These are phyloP conservation scores for Balamuthia mandrillaris DNA, from an alignment of 208 protist genomes.

Conservation along the genomic window DNA sequence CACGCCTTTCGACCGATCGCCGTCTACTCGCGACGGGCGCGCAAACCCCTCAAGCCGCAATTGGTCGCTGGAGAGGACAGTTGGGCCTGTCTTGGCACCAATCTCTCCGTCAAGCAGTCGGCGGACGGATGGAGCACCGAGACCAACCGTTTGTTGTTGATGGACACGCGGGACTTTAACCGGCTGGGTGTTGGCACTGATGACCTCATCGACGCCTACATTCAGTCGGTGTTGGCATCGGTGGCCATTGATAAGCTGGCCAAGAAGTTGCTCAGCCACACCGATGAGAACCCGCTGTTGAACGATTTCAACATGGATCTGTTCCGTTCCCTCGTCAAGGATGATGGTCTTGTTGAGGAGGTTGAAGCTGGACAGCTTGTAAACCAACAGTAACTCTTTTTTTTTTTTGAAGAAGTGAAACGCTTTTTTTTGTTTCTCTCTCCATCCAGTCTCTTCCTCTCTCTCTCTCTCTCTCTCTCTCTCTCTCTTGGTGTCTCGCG, in stretches of 20 bases:
- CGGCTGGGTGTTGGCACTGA: conserved; percentile 68
- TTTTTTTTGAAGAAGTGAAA: too few relatives aligned
- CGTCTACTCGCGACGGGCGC: conserved; percentile 62
- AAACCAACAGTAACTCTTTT: too few relatives aligned
- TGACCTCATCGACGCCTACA: conserved; percentile 73
- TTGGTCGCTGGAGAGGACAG: not conserved
- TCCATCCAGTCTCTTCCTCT: too few relatives aligned
- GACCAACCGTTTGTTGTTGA: conserved; percentile 64
- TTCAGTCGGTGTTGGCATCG: conserved; percentile 66
- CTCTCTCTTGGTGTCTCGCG: too few relatives aligned
- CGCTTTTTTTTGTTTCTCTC: too few relatives aligned
- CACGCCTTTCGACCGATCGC: conserved; percentile 57
- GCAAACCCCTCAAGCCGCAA: conserved; percentile 34
- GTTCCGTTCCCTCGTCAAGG: conserved; percentile 35
- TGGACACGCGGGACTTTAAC: conserved; percentile 72
- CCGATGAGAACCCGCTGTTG: not conserved
- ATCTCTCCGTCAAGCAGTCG: conserved; percentile 54
- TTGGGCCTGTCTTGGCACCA: conserved; percentile 71
- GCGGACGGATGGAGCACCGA: conserved; percentile 66
- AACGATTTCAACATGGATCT: conserved; percentile 20
- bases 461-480: too few relatives aligned
- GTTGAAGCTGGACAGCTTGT: too few relatives aligned
- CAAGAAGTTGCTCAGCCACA: conserved; percentile 16
- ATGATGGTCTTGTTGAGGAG: not conserved
- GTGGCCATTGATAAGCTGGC: conserved; percentile 72